phyloP scores from a whole-genome alignment of 208 protist genomes.

The Herpetomonas tarakana region DNA sequence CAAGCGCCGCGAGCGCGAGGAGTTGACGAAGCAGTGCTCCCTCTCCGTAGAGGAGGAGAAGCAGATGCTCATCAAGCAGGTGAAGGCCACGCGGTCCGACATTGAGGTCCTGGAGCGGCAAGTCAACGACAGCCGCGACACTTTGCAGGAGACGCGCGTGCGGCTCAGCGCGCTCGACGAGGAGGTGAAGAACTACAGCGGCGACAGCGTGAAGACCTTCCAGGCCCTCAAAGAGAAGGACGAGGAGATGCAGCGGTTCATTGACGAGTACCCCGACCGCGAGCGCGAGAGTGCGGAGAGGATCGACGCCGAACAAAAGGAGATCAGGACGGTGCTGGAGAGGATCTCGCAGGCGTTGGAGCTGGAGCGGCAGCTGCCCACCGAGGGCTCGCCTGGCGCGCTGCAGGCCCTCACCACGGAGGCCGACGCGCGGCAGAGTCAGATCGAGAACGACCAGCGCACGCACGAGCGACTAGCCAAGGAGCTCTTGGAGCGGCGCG shows the following conservation, averaged over 20 bases:
- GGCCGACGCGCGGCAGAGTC: slow-evolving; percentile 71
- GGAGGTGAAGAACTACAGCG: slow-evolving; percentile 84
- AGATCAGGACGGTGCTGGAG: slow-evolving; percentile 65
- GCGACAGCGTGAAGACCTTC: slow-evolving; percentile 81
- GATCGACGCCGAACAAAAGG: slow-evolving; percentile 49
- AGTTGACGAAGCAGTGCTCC: slow-evolving; percentile 69
- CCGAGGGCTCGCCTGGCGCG: slow-evolving; percentile 44
- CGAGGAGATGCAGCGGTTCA: slow-evolving; percentile 82
- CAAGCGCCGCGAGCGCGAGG: slow-evolving; percentile 65
- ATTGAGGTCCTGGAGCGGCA: slow-evolving; percentile 87
- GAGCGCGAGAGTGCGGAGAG: slow-evolving; percentile 68
- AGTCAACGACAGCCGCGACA: slow-evolving; percentile 73
- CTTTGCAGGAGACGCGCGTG: slow-evolving; percentile 61
- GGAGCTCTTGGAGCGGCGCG: slow-evolving; percentile 85
- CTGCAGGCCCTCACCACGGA: slow-evolving; percentile 77
- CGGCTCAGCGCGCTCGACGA: slow-evolving; percentile 72
- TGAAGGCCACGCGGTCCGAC: slow-evolving; percentile 68
- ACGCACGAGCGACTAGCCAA: slow-evolving; percentile 87
- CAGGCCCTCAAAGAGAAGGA: slow-evolving; percentile 85
- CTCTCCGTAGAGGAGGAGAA: slow-evolving; percentile 86
- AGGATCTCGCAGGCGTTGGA: slow-evolving; percentile 80
- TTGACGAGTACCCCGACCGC: slow-evolving; percentile 80
- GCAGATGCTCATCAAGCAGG: slow-evolving; percentile 74
- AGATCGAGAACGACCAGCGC: slow-evolving; percentile 76
- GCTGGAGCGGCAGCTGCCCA: slow-evolving; percentile 74